Base-by-base conservation (phyloP, 2,329 filamentous ascomycete species). In the Fusarium kyushuense region DNA sequence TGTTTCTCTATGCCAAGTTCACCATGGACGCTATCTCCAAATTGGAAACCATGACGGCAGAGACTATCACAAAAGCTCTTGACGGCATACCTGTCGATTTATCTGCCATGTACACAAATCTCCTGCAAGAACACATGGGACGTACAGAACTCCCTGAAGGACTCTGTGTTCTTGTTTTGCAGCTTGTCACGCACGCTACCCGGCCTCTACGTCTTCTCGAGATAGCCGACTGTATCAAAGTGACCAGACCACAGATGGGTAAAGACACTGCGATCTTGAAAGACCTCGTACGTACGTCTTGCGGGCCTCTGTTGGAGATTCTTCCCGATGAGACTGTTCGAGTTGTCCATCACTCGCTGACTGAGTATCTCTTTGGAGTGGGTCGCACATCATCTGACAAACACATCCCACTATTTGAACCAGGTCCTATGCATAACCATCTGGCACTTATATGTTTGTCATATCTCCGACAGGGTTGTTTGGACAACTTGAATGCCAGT, bases 1-100 rank as follows among this genome's bases (percentile, higher is more conserved):
- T 71, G 10, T 71, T 71, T 27, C 62, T 71, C 2, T 70, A 68
- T 25, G 68, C 58, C 16, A 71, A 66, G 11, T 32, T 71, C n/a
- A 40, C 67, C 3, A 69, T 71, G 56, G 65, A 71, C 4, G 32
- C 14, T 0, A 16, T 55, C 8, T 30, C 41, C 12, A 48, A 43
- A 12, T 30, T 59, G 0, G 16, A 16, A 30, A 33, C 2, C 5
- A 59, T 16, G 14, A 38, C 35, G 3, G 12, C 1, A 11, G n/a
- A 41, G 38, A 25, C 2, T 3, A 2, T 16, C 11, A 2, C 3
- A 25, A 5, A 48, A 7, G 52, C 54, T 0, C 19, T 70, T 5
- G 42, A 32, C 3, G 46, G 45, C 1, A 52, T 58, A 8, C 67
- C 67, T 1, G 12, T 36, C 6, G 47, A 61, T 7, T 25, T 70